phyloP scores from a whole-genome alignment of 768 basidiomycete genomes.

The Boletus pseudo-olivaceus region DNA sequence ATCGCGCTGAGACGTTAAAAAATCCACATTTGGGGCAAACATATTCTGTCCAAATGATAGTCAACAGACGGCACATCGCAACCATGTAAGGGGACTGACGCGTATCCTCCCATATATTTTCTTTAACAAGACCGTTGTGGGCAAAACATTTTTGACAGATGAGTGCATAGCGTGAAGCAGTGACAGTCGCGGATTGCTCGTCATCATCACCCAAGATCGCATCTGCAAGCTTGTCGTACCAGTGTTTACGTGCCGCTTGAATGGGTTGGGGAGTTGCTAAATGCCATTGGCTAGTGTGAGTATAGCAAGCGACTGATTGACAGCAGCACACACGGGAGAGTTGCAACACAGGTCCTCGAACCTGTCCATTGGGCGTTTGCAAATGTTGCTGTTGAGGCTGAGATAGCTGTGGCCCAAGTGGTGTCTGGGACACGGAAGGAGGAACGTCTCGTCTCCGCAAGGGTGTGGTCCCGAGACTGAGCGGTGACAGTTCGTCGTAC shows the following conservation, averaged over 20 bases:
- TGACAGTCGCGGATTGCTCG: conserved; percentile 32
- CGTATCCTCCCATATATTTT: conserved; percentile 74
- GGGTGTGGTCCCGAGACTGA: conserved; percentile 32
- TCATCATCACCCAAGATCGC: conserved; percentile 82
- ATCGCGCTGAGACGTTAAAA: conserved; percentile 59
- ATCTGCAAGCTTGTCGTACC: conserved; percentile 88
- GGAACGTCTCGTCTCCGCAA: conserved; percentile 40
- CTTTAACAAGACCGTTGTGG: conserved; percentile 86
- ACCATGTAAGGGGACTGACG: conserved; percentile 49
- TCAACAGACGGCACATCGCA: neutral
- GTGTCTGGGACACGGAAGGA: conserved; percentile 30
- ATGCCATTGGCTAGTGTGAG: conserved; percentile 11
- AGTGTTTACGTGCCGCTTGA: conserved; percentile 62
- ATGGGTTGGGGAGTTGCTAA: conserved; percentile 38
- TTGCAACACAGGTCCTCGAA: conserved; percentile 30
- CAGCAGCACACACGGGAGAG: conserved; percentile 36
- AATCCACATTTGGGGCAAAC: conserved; percentile 81
- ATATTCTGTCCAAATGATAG: conserved; percentile 55
- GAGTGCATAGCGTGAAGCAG: conserved; percentile 65
- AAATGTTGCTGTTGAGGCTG: conserved; percentile 10
- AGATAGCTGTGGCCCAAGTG: conserved; percentile 30
- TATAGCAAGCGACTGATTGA: neutral
- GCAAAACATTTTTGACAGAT: conserved; percentile 86
- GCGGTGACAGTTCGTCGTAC: conserved; percentile 65
- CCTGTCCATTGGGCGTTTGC: conserved; percentile 23